Percentiles rank a stretch among this genome's conserved stretches.
Conservation (phyloP, 768 basidiomycete genomes). For the Rhizopogon vesiculosus region DNA sequence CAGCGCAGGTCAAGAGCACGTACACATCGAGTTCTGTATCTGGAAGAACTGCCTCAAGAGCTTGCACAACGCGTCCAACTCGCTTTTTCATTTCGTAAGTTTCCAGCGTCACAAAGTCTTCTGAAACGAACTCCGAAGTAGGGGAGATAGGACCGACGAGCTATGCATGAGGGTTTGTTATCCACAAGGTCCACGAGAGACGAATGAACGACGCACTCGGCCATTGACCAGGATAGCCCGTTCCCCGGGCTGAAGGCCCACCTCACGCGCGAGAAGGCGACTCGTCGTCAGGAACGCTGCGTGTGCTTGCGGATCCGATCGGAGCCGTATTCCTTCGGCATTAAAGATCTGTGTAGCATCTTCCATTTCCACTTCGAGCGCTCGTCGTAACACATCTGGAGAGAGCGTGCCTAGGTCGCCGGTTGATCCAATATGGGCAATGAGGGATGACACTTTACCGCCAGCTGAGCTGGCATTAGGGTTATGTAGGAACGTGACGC, state of each 20-base stretch:
- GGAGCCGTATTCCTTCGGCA: neutral
- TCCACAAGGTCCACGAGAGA: neutral
- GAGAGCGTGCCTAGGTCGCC: conserved; percentile 27
- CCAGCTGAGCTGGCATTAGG: conserved; percentile 29
- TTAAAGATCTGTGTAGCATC: conserved; percentile 37
- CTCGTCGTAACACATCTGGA: neutral
- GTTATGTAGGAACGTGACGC: conserved; percentile 78
- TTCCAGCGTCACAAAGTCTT: conserved; percentile 72
- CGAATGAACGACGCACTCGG: conserved; percentile 47
- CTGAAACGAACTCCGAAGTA: conserved; percentile 50
- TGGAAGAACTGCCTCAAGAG: conserved; percentile 52
- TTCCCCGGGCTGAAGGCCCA: conserved; percentile 58
- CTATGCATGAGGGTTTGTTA: conserved; percentile 32
- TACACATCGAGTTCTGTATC: conserved; percentile 38
- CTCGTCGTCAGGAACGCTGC: conserved; percentile 39
- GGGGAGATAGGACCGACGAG: conserved; percentile 66
- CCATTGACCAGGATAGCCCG: conserved; percentile 77
- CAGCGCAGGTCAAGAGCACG: conserved; percentile 12
- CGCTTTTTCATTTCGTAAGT: conserved; percentile 72
- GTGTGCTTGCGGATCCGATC: conserved; percentile 27
- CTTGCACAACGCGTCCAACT: conserved; percentile 60
- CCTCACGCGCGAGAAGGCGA: conserved; percentile 44
- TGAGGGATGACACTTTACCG: neutral
- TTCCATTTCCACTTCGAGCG: neutral
- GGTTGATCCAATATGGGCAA: neutral